Conservation (phyloP, 1,284 basidiomycete species). For the Trichosporon sp. region DNA sequence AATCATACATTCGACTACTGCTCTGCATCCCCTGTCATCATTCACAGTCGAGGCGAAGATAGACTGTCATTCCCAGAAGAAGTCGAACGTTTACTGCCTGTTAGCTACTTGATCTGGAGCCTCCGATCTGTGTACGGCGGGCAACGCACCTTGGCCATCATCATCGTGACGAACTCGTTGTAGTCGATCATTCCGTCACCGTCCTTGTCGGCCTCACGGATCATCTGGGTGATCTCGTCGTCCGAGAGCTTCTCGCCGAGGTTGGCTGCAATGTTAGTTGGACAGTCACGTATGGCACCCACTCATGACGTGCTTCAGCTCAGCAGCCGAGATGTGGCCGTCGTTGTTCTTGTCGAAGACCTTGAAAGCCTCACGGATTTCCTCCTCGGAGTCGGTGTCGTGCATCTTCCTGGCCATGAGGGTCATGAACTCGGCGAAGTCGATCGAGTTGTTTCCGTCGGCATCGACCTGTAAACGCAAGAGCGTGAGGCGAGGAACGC, state of each 20-base stretch:
- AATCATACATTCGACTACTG: constrained; percentile 8
- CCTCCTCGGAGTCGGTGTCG: constrained; percentile 75
- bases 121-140: neutral
- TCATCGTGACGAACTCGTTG: constrained; percentile 56
- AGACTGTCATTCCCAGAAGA: neutral
- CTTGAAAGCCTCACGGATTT: constrained; percentile 65
- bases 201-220: constrained; percentile 93
- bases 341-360: constrained; percentile 65
- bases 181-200: constrained; percentile 54
- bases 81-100: neutral
- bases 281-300: constrained; percentile 30
- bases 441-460: constrained; percentile 78
- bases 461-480: constrained; percentile 52
- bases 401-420: constrained; percentile 98
- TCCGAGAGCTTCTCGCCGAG: constrained; percentile 88
- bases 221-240: constrained; percentile 95
- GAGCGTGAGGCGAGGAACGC: neutral
- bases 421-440: constrained; percentile 89
- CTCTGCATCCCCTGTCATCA: neutral
- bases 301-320: constrained; percentile 92
- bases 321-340: constrained; percentile 60
- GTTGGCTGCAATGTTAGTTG: constrained; percentile 40
- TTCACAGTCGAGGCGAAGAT: neutral
- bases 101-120: neutral
- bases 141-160: constrained; percentile 45